These are phyloP conservation scores for Xylariaceae sp. DNA, from an alignment of 2,329 filamentous ascomycete species.

Conservation along the genomic window DNA sequence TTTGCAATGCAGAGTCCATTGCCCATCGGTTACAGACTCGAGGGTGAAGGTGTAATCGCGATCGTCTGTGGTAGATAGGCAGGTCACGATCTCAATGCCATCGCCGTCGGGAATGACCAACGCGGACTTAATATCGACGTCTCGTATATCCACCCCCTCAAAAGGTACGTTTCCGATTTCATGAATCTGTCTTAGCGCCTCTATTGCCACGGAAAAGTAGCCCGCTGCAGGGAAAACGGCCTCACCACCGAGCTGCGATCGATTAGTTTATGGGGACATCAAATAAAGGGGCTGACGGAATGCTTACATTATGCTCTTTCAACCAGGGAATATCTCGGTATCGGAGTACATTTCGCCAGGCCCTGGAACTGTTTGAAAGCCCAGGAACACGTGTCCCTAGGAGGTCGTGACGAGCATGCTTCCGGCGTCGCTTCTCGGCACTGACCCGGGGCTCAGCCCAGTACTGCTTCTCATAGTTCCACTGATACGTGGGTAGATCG, in stretches of 20 bases:
- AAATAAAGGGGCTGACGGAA: not conserved
- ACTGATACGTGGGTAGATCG: slow-evolving; percentile 26
- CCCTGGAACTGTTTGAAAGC: slow-evolving; percentile 2
- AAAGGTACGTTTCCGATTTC: slow-evolving; percentile 4
- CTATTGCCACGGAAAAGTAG: slow-evolving; percentile 37
- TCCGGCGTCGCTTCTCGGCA: slow-evolving; percentile 12
- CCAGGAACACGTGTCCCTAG: slow-evolving; percentile 12
- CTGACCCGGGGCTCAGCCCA: slow-evolving; percentile 23
- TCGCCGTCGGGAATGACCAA: slow-evolving; percentile 25
- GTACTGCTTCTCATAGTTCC: slow-evolving; percentile 23
- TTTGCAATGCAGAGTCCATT: slow-evolving; percentile 20
- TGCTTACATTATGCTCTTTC: slow-evolving; percentile 32
- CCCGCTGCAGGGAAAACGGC: slow-evolving; percentile 38
- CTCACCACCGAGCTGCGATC: slow-evolving; percentile 23
- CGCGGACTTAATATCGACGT: slow-evolving; percentile 26
- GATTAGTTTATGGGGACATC: slow-evolving; percentile 1
- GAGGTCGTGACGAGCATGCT: slow-evolving; percentile 20
- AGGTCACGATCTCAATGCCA: slow-evolving; percentile 21
- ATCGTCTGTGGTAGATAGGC: slow-evolving; percentile 9
- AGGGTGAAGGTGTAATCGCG: slow-evolving; percentile 18
- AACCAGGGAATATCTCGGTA: slow-evolving; percentile 37
- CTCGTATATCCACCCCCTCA: slow-evolving; percentile 13
- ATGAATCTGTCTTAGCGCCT: slow-evolving; percentile 33
- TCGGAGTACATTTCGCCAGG: slow-evolving; percentile 37
- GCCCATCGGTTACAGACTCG: slow-evolving; percentile 16